Conservation (phyloP, 2,329 filamentous ascomycete species). For the Talaromyces sp. region DNA sequence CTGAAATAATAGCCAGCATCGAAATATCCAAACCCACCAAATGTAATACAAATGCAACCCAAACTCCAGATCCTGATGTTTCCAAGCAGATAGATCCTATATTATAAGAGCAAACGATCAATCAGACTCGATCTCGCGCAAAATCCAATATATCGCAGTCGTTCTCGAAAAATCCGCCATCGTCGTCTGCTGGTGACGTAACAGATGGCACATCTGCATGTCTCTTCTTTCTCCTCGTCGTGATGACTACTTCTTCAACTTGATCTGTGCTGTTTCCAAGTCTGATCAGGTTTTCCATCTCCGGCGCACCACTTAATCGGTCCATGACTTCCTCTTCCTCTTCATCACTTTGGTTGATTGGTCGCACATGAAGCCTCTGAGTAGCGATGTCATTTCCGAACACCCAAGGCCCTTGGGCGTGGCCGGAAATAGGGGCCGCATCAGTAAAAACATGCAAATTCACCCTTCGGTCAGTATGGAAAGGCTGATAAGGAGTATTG, state of each 20-base stretch:
- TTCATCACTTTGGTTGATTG: conserved; percentile 41
- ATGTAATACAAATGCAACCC: background rate
- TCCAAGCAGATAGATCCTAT: background rate
- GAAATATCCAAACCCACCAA: background rate
- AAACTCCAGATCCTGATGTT: conserved; percentile 10
- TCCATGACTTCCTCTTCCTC: conserved; percentile 30
- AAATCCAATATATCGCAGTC: conserved; percentile 90
- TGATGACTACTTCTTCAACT: conserved; percentile 76
- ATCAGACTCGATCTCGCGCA: conserved; percentile 57
- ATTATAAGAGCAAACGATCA: background rate
- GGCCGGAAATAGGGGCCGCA: conserved; percentile 41
- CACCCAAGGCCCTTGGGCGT: conserved; percentile 45
- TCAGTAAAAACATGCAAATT: conserved; percentile 65
- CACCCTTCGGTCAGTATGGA: conserved; percentile 86
- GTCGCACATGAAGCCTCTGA: conserved; percentile 46
- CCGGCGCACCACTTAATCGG: conserved; percentile 32
- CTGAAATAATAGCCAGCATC: background rate
- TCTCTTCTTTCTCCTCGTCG: conserved; percentile 68
- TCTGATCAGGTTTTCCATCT: conserved; percentile 50
- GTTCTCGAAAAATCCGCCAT: conserved; percentile 83
- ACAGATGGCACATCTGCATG: conserved; percentile 23
- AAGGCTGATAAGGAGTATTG: conserved; percentile 90
- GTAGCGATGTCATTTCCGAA: conserved; percentile 53
- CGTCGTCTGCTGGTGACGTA: conserved; percentile 46
- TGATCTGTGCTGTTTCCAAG: conserved; percentile 54